phyloP scores from a whole-genome alignment of 371 early-diverging fungal species.

The Thermomucor indicae-seudaticae region DNA sequence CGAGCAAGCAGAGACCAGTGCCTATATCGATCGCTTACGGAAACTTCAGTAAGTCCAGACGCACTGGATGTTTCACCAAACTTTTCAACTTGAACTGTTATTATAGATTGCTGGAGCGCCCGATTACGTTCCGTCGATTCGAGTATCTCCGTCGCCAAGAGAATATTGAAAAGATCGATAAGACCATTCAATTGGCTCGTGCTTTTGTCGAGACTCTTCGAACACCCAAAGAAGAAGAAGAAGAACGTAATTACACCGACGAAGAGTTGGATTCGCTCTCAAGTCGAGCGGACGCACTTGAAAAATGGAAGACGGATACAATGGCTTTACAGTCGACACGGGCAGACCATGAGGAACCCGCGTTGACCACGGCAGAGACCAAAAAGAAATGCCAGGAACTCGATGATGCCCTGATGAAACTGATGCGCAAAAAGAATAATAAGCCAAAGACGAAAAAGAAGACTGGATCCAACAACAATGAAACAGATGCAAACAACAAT shows the following conservation, averaged over 20 bases:
- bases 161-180: slow-evolving; percentile 47
- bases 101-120: slow-evolving; percentile 55
- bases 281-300: slow-evolving; percentile 38
- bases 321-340: slow-evolving; percentile 59
- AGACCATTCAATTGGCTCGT: slow-evolving; percentile 39
- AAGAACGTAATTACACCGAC: slow-evolving; percentile 54
- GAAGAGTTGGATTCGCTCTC: slow-evolving; percentile 56
- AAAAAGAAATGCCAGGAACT: slow-evolving; percentile 37
- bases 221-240: slow-evolving; percentile 28
- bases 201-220: slow-evolving; percentile 36
- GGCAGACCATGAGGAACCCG: slow-evolving; percentile 58
- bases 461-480: slow-evolving; percentile 10
- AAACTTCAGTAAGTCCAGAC: slow-evolving; percentile 41
- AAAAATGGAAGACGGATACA: slow-evolving; percentile 63
- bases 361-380: slow-evolving; percentile 55
- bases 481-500: slow-evolving; percentile 10
- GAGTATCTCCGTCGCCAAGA: slow-evolving; percentile 64
- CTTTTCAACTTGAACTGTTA: not conserved
- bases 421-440: slow-evolving; percentile 60
- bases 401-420: slow-evolving; percentile 48
- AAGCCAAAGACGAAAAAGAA: slow-evolving; percentile 46
- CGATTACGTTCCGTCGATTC: slow-evolving; percentile 56
- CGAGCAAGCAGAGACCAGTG: slow-evolving; percentile 57
- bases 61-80: not conserved
- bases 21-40: slow-evolving; percentile 43